These are phyloP conservation scores for Meyerozyma carpophila DNA, from an alignment of 1,139 yeast genomes.

Conservation along the genomic window DNA sequence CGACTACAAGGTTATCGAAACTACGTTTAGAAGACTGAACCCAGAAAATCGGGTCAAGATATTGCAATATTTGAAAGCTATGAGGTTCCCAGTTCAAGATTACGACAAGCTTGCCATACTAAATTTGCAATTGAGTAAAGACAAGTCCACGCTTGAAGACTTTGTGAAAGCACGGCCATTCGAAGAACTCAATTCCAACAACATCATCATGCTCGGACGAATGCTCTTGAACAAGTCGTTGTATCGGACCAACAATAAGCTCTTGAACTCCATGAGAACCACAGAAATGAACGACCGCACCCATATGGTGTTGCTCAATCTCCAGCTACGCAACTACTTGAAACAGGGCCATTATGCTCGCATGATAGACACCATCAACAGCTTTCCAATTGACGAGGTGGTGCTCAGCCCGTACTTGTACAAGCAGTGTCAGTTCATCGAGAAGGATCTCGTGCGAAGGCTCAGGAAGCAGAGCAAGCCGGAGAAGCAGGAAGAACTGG, in stretches of 20 bases:
- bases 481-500: not conserved
- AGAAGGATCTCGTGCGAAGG: conserved; percentile 16
- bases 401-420: conserved; percentile 31
- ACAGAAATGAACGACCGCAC: conserved; percentile 23
- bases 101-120: conserved; percentile 5
- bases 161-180: conserved; percentile 2
- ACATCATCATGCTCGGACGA: conserved; percentile 26
- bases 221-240: conserved; percentile 27
- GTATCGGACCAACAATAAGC: conserved; percentile 17
- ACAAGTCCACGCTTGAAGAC: conserved; percentile 4
- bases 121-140: not conserved
- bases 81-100: conserved; percentile 14
- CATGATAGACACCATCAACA: conserved; percentile 17
- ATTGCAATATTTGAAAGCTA: conserved; percentile 16
- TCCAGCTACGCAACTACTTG: conserved; percentile 19
- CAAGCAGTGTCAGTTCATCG: conserved; percentile 27
- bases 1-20: conserved; percentile 24
- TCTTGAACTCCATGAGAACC: conserved; percentile 18
- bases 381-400: conserved; percentile 27
- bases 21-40: conserved; percentile 26
- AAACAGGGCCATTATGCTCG: conserved; percentile 14
- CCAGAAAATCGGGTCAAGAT: conserved; percentile 12
- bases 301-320: conserved; percentile 19
- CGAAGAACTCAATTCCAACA: conserved; percentile 17
- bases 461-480: conserved; percentile 1